Evolutionary conservation across 257 asterid species (phyloP), one percentile per base, ranked within the genome.

Genomic region (Ilex aquifolium): DNA sequence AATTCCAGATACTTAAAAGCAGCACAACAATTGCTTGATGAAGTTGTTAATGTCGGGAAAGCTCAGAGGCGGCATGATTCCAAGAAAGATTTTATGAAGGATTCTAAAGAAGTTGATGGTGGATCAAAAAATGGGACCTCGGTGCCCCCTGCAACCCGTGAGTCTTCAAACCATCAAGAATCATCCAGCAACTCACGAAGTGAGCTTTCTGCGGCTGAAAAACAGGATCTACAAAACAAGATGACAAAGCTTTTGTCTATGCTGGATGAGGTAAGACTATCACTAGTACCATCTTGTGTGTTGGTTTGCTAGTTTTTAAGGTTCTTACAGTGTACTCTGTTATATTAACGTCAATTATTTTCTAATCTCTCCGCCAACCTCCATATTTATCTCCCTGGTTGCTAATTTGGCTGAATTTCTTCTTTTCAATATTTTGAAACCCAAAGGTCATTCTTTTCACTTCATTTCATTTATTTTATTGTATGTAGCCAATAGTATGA

Each of bases 1-100:
- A 74, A 65, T 77, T 78, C 95, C 0, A 91, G 88, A 81, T 91
- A 84, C 49, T 71, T 91, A 82, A 88, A 76, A 75, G 95, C 87
- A 3, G 94, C 88, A 63, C 94, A 84, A 50, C 70, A 85, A 39
- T 71, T 88, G 68, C 91, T 88, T 13, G 95, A 86, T 64, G 95
- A 91, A 73, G 91, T 86, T 70, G 96, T 86, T 55, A 86, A 82
- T 73, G 95, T 91, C 53, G 79, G 76, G 66, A 82, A 77, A 58
- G 86, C 87, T 32, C 70, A 82, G 44, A 82, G 65, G 88, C 86
- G 73, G 69, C 83, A 79, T 44, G 67, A 55, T 36, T 60, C 58
- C 0, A 73, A 72, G 61, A 82, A 74, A 31, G 86, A 69, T 58
- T 50, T 31, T 49, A 59, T n/a, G 57, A 79, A 64, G 53, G 84